These are phyloP conservation scores for Nakazawaea wyomingensis DNA, from an alignment of 805 yeast species.

Conservation along the genomic window DNA sequence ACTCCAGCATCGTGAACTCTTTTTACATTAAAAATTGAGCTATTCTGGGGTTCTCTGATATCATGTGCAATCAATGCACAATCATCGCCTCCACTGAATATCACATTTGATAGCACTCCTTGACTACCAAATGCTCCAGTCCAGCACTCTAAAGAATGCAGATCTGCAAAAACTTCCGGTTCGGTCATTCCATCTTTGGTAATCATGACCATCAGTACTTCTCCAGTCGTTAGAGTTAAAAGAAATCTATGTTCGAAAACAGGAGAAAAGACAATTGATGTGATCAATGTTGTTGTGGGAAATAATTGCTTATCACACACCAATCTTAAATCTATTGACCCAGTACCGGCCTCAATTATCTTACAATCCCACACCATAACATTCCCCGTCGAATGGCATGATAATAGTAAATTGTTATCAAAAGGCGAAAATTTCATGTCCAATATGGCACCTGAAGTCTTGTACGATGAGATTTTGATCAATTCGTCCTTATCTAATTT, in stretches of 20 bases:
- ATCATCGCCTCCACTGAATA: slow-evolving; percentile 93
- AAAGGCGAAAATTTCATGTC: slow-evolving; percentile 69
- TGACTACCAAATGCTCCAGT: slow-evolving; percentile 65
- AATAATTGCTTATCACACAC: slow-evolving; percentile 38
- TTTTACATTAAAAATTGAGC: slow-evolving; percentile 28
- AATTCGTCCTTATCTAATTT: slow-evolving; percentile 20
- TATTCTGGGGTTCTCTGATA: slow-evolving; percentile 31
- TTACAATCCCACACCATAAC: slow-evolving; percentile 53
- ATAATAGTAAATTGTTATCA: slow-evolving; percentile 41
- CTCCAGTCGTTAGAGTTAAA: slow-evolving; percentile 69
- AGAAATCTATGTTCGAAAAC: slow-evolving; percentile 30
- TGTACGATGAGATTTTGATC: slow-evolving; percentile 20
- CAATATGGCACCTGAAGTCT: slow-evolving; percentile 59
- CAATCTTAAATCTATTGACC: slow-evolving; percentile 17
- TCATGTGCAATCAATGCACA: slow-evolving; percentile 72
- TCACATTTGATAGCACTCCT: slow-evolving; percentile 47
- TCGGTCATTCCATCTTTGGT: slow-evolving; percentile 14
- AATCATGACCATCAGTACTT: slow-evolving; percentile 38
- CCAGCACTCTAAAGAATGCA: slow-evolving; percentile 85
- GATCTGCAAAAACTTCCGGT: slow-evolving; percentile 24
- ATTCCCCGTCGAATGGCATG: slow-evolving; percentile 82
- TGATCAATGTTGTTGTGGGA: slow-evolving; percentile 46
- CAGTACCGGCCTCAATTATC: slow-evolving; percentile 17
- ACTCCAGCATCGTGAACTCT: slow-evolving; percentile 89
- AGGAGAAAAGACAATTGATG: slow-evolving; percentile 61